Conservation (phyloP, 1,139 yeast genomes). For the Tardiomyces depauwii region DNA sequence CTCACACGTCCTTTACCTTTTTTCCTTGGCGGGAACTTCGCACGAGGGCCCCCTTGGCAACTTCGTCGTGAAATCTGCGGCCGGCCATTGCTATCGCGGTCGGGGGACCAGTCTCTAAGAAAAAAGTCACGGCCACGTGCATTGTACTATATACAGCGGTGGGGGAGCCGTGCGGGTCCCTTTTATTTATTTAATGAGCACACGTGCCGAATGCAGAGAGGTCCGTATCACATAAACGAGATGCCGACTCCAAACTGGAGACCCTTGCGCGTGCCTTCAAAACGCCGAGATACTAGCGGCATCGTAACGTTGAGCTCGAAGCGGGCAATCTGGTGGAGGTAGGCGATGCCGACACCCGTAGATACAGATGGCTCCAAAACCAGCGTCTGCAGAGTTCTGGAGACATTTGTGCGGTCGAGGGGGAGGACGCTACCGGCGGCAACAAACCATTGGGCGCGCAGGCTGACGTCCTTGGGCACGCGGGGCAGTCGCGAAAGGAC, state of each 20-base stretch:
- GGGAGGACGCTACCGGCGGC: constrained; percentile 64
- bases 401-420: constrained; percentile 23
- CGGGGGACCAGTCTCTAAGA: too few relatives aligned
- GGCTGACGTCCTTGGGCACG: constrained; percentile 34
- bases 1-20: too few relatives aligned
- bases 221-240: constrained; percentile 46
- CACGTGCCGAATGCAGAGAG: too few relatives aligned
- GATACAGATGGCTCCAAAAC: constrained; percentile 38
- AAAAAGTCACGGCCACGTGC: too few relatives aligned
- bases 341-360: constrained; percentile 66
- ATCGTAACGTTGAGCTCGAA: constrained; percentile 80
- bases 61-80: too few relatives aligned
- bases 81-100: too few relatives aligned
- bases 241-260: constrained; percentile 89
- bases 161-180: background rate
- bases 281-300: constrained; percentile 43
- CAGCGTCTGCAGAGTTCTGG: constrained; percentile 4
- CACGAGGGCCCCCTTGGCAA: too few relatives aligned
- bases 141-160: too few relatives aligned
- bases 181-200: background rate
- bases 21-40: too few relatives aligned
- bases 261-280: constrained; percentile 69
- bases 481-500: constrained; percentile 56
- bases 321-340: constrained; percentile 81
- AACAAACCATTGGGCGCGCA: constrained; percentile 57